These are phyloP conservation scores for Coemansia sp. DNA, from an alignment of 192 early-diverging fungal genomes.

Conservation along the genomic window DNA sequence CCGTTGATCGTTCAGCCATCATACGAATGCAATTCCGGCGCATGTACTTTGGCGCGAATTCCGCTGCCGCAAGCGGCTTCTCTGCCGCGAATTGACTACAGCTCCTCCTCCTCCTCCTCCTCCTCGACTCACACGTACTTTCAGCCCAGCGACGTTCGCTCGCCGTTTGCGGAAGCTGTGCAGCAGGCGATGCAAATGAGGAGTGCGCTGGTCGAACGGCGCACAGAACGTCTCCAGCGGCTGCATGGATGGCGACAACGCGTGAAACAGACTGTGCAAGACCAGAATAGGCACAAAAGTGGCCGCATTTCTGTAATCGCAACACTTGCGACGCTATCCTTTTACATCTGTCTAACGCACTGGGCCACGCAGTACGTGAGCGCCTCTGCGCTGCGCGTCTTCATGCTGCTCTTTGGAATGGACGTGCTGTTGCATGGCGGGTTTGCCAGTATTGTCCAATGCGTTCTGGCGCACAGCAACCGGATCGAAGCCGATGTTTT, in stretches of 20 bases:
- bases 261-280: neutral
- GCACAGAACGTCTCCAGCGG: constrained; percentile 10
- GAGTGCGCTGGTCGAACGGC: constrained; percentile 21
- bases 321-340: constrained; percentile 9
- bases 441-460: neutral
- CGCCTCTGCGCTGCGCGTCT: neutral
- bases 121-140: constrained; percentile 1
- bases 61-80: neutral
- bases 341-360: neutral
- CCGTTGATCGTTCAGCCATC: neutral
- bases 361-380: neutral
- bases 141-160: constrained; percentile 10
- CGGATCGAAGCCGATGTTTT: neutral
- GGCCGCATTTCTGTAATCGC: neutral
- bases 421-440: constrained; percentile 7
- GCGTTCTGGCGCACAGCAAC: neutral
- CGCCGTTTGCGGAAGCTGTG: constrained; percentile 45
- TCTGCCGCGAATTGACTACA: neutral
- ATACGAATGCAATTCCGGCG: constrained; percentile 13
- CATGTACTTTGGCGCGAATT: neutral
- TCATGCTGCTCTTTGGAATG: constrained; percentile 3
- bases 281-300: neutral
- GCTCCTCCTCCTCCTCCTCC: neutral
- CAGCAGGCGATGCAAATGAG: constrained; percentile 24
- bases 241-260: constrained; percentile 22